These are phyloP conservation scores for Alectoria sarmentosa DNA, from an alignment of 495 filamentous ascomycete genomes.

Conservation along the genomic window DNA sequence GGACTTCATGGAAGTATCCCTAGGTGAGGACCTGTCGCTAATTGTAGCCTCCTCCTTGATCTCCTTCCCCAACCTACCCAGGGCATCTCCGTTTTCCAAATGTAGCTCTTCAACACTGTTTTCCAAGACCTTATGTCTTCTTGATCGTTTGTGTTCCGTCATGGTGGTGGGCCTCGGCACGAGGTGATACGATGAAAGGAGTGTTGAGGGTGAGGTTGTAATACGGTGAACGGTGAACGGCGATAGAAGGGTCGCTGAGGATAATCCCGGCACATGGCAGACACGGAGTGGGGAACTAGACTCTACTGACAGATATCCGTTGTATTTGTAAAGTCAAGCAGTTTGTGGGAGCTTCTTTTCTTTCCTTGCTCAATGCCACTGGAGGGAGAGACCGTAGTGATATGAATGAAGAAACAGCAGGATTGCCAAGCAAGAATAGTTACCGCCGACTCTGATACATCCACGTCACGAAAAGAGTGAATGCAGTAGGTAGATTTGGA, in stretches of 20 bases:
- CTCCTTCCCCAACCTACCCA: slow-evolving; percentile 7
- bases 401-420: background rate
- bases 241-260: slow-evolving; percentile 10
- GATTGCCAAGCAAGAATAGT: background rate
- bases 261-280: slow-evolving; percentile 20
- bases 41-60: slow-evolving; percentile 20
- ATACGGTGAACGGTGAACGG: slow-evolving; percentile 8
- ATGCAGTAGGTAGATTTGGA: background rate
- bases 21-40: slow-evolving; percentile 25
- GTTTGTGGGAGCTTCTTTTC: background rate
- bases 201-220: slow-evolving; percentile 7
- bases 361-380: background rate
- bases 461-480: slow-evolving; percentile 1
- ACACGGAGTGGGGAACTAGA: slow-evolving; percentile 42
- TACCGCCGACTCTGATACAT: background rate
- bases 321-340: background rate
- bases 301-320: slow-evolving; percentile 48
- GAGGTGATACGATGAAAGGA: slow-evolving; percentile 7
- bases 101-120: slow-evolving; percentile 20
- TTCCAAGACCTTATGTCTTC: slow-evolving; percentile 16
- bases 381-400: background rate
- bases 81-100: slow-evolving; percentile 20
- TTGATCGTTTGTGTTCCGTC: slow-evolving; percentile 15
- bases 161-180: slow-evolving; percentile 9
- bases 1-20: slow-evolving; percentile 26